phyloP scores from a whole-genome alignment of 176 grass and related monocot genomes.

The Eleusine coracana region DNA sequence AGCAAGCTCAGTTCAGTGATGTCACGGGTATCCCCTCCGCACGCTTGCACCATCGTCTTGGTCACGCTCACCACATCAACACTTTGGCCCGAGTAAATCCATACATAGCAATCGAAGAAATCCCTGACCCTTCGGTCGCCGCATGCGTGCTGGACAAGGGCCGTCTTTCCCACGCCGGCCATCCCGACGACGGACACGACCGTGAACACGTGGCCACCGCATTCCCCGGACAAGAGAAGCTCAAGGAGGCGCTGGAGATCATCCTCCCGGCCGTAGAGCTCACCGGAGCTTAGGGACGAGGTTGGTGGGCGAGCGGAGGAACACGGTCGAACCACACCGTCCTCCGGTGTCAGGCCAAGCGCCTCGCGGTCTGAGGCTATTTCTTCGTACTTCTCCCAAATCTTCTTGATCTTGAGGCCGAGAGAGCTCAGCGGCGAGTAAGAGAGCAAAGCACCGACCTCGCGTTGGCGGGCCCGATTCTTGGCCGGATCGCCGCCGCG shows the following conservation, averaged over 20 bases:
- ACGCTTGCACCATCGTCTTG: slow-evolving; percentile 7
- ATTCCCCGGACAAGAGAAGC: slow-evolving; percentile 20
- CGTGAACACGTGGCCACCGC: not conserved
- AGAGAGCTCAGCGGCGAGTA: slow-evolving; percentile 29
- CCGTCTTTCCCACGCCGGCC: slow-evolving; percentile 42
- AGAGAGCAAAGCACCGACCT: slow-evolving; percentile 27
- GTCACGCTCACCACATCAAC: slow-evolving; percentile 33
- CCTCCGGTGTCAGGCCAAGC: slow-evolving; percentile 26
- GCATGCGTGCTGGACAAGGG: slow-evolving; percentile 38
- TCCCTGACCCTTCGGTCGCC: slow-evolving; percentile 8
- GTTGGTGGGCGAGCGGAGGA: not conserved
- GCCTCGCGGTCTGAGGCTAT: slow-evolving; percentile 36
- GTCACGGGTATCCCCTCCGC: not conserved
- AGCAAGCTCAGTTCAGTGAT: slow-evolving; percentile 21
- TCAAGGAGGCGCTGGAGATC: slow-evolving; percentile 22
- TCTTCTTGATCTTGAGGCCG: slow-evolving; percentile 36
- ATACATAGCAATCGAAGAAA: slow-evolving; percentile 20
- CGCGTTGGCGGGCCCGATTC: slow-evolving; percentile 2
- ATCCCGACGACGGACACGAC: slow-evolving; percentile 39
- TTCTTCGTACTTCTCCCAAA: slow-evolving; percentile 35
- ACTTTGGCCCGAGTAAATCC: slow-evolving; percentile 22
- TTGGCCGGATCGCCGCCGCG: not conserved
- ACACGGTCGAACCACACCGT: not conserved
- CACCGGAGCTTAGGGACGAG: not conserved
- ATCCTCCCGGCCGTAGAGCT: slow-evolving; percentile 22